Evolutionary conservation across 208 protist species (phyloP), one percentile per base, ranked within the genome.

Genomic region (Trypanosoma cruzi): DNA sequence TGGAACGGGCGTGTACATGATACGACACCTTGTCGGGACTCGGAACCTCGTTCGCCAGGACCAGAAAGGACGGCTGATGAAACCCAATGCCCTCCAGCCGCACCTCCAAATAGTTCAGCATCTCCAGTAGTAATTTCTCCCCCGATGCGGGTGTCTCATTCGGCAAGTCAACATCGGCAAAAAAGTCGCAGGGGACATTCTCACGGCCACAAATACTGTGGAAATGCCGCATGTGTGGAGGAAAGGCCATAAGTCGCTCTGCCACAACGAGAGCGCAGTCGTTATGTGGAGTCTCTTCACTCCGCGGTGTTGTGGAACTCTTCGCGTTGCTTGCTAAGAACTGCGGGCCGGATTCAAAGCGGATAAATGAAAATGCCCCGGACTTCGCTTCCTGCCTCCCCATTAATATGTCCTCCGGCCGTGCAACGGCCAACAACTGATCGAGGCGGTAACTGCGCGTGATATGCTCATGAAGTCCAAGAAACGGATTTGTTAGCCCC

Each of bases 181-280:
- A 94, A 70, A 94, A 94, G 74, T 94, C 89, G 61, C 89, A 94
- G 36, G 89, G 89, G 32, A 94, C 84, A 61, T 83, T 70, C 49
- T 89, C 77, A n/a, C 89, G 89, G 22, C 89, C 84, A 57, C 84
- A 88, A 16, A 94, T 59, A 32, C 82, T 64, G 52, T 94, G 89
- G 67, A 91, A 92, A 44, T 92, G 81, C 2, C 84, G 79, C 29
- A 84, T 58, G 50, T 74, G 48, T 59, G 82, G 83, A 11, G 89
- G 84, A 64, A 94, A 92, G 24, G 86, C 71, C 57, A 94, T 65
- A 50, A 94, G 63, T 24, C 89, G 84, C 73, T 92, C 78, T 20
- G 89, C 89, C 14, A 94, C 49, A 31, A 89, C 69, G 20, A 94
- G 77, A 0, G 83, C 68, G 64, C 79, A 89, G 70, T 80, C 73